These are phyloP conservation scores for Macrolepiota fuliginosa DNA, from an alignment of 768 basidiomycete species.

Conservation along the genomic window DNA sequence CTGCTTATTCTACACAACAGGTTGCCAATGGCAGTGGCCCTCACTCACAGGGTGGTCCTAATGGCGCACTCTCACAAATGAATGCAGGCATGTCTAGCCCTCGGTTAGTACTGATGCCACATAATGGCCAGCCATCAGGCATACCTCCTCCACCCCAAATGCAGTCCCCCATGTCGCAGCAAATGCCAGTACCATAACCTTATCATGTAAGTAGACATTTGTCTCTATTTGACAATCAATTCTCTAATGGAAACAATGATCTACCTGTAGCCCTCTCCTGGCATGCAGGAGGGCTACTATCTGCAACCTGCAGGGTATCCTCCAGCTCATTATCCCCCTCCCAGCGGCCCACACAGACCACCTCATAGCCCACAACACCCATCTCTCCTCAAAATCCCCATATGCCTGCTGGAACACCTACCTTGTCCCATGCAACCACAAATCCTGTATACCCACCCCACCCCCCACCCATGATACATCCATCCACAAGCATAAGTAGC, in stretches of 20 bases:
- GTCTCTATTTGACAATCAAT: slow-evolving; percentile 9
- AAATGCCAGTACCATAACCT: slow-evolving; percentile 36
- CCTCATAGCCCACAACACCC: slow-evolving; percentile 6
- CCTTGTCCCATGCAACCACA: no score
- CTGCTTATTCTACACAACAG: slow-evolving; percentile 54
- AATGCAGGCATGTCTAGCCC: slow-evolving; percentile 60
- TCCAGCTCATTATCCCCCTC: slow-evolving; percentile 50
- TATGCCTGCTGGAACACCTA: no score
- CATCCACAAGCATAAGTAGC: slow-evolving; percentile 41
- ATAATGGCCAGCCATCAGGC: slow-evolving; percentile 48
- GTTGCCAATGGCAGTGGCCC: slow-evolving; percentile 60
- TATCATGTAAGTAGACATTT: slow-evolving; percentile 31
- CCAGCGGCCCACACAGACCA: slow-evolving; percentile 24
- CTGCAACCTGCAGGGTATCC: slow-evolving; percentile 40
- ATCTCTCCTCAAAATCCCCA: no score
- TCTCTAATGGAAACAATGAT: slow-evolving; percentile 9
- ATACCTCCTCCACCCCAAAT: slow-evolving; percentile 45
- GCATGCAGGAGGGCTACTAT: slow-evolving; percentile 23
- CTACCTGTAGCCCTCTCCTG: not conserved
- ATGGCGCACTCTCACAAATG: slow-evolving; percentile 43
- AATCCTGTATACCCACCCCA: no score
- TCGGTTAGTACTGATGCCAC: slow-evolving; percentile 59
- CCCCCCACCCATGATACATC: slow-evolving; percentile 42
- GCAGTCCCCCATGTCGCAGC: slow-evolving; percentile 37
- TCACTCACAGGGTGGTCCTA: slow-evolving; percentile 56